Conservation (phyloP, 495 filamentous ascomycete species). For the Penicillium fimorum region DNA sequence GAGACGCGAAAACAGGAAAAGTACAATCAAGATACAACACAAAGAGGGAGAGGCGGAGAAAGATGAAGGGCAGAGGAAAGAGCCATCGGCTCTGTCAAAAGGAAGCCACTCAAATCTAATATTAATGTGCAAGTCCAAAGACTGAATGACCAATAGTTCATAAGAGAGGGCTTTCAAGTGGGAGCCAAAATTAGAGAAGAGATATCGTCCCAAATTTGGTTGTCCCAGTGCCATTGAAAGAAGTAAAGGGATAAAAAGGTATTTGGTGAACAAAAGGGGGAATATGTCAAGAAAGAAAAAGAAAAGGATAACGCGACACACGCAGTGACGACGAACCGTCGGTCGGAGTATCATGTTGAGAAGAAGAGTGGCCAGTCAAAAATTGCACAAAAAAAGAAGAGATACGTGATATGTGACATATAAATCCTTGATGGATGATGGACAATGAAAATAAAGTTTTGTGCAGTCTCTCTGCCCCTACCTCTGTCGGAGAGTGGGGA, state of each 20-base stretch:
- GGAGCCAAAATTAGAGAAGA: slow-evolving; percentile 15
- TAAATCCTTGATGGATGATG: slow-evolving; percentile 24
- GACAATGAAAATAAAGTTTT: slow-evolving; percentile 32
- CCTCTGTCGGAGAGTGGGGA: slow-evolving; percentile 8
- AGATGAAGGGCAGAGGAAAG: slow-evolving; percentile 16
- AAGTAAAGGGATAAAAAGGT: slow-evolving; percentile 17
- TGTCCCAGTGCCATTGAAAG: slow-evolving; percentile 26
- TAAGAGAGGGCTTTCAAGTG: slow-evolving; percentile 18
- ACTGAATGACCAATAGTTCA: slow-evolving; percentile 24
- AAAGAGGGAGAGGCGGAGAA: slow-evolving; percentile 15
- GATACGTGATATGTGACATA: slow-evolving; percentile 31
- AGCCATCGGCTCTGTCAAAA: slow-evolving; percentile 25
- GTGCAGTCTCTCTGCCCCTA: slow-evolving; percentile 26
- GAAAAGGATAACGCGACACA: slow-evolving; percentile 23
- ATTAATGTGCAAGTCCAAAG: slow-evolving; percentile 22
- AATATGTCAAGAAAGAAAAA: slow-evolving; percentile 30
- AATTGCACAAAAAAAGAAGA: slow-evolving; percentile 32
- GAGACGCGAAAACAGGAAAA: slow-evolving; percentile 14
- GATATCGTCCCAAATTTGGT: slow-evolving; percentile 25
- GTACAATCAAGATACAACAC: slow-evolving; percentile 13
- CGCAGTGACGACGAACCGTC: slow-evolving; percentile 17
- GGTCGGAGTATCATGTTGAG: slow-evolving; percentile 31
- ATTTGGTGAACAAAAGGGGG: slow-evolving; percentile 31
- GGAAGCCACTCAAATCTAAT: slow-evolving; percentile 35
- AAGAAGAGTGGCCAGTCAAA: slow-evolving; percentile 28